A percentile compares a stretch with the other conserved stretches of the same genome.
Conservation (phyloP, 2,329 filamentous ascomycete genomes). For the Raffaelea deltoideospora region DNA sequence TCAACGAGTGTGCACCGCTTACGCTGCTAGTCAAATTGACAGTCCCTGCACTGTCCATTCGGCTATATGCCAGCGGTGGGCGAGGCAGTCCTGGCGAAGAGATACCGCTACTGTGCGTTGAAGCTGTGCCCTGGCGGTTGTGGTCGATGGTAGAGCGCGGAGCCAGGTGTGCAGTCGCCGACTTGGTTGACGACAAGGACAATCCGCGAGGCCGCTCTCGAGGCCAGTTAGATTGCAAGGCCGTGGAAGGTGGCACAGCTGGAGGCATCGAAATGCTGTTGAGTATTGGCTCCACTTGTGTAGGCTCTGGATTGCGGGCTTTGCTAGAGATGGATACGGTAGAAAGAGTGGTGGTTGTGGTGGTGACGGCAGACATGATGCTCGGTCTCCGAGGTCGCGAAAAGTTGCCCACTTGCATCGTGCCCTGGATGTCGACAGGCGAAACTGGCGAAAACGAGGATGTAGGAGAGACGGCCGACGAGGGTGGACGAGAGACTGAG, state of each 20-base stretch:
- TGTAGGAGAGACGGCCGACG: too few species aligned
- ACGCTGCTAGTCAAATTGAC: background rate
- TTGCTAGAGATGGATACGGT: too few species aligned
- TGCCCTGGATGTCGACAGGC: too few species aligned
- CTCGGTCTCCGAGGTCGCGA: conserved; percentile 43
- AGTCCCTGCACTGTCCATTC: conserved; percentile 20
- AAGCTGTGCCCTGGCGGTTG: conserved; percentile 12
- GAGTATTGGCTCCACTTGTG: background rate
- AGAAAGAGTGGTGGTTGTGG: too few species aligned
- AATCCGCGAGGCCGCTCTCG: conserved; percentile 24
- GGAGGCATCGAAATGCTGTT: background rate
- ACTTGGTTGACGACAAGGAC: conserved; percentile 31
- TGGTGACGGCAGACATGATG: too few species aligned
- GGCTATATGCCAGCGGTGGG: conserved; percentile 16
- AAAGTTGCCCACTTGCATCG: conserved; percentile 36
- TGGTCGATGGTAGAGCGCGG: conserved; percentile 24
- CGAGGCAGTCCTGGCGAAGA: conserved; percentile 12
- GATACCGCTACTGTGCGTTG: conserved; percentile 9
- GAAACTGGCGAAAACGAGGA: too few species aligned
- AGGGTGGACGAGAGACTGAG: too few species aligned
- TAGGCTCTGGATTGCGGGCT: conserved; percentile 7
- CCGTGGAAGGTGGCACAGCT: background rate
- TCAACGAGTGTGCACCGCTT: background rate
- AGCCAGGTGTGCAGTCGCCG: conserved; percentile 22
- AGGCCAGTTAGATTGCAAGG: conserved; percentile 20